These are phyloP conservation scores for Cornus suecica DNA, from an alignment of 148 eudicot species.

Conservation along the genomic window DNA sequence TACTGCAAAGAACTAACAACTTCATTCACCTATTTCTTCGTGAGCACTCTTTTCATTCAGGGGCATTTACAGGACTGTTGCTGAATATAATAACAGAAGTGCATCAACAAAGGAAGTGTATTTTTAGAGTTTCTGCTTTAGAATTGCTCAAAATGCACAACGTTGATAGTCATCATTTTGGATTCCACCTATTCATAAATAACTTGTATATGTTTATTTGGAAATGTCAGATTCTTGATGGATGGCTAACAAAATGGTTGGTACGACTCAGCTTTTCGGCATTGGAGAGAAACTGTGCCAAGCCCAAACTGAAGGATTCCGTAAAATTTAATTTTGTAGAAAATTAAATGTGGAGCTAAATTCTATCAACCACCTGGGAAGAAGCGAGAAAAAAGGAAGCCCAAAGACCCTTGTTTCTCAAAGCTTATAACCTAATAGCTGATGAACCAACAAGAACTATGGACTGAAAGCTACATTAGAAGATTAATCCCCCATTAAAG, in stretches of 20 bases:
- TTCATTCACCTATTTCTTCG: background rate
- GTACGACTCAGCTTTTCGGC: background rate
- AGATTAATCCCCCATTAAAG: background rate
- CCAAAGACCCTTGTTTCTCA: slow-evolving; percentile 1
- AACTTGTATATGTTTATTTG: background rate
- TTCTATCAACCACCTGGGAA: background rate
- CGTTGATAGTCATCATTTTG: background rate
- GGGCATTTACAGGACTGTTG: background rate
- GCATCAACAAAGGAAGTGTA: background rate
- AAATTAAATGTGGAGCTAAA: background rate
- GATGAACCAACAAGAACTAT: slow-evolving; percentile 1
- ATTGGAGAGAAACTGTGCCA: background rate
- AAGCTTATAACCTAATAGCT: background rate
- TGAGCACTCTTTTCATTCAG: slow-evolving; percentile 3
- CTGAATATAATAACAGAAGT: slow-evolving; percentile 4
- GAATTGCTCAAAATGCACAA: background rate
- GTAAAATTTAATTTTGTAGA: background rate
- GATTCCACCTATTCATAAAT: background rate
- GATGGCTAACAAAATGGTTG: background rate
- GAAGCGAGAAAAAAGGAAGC: background rate
- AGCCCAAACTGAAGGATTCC: background rate
- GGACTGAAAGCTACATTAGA: background rate
- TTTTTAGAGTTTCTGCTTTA: background rate
- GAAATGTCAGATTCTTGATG: background rate
- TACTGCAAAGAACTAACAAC: background rate